These are phyloP conservation scores for Camelina neglecta DNA, from an alignment of 345 rosid species.

Conservation along the genomic window DNA sequence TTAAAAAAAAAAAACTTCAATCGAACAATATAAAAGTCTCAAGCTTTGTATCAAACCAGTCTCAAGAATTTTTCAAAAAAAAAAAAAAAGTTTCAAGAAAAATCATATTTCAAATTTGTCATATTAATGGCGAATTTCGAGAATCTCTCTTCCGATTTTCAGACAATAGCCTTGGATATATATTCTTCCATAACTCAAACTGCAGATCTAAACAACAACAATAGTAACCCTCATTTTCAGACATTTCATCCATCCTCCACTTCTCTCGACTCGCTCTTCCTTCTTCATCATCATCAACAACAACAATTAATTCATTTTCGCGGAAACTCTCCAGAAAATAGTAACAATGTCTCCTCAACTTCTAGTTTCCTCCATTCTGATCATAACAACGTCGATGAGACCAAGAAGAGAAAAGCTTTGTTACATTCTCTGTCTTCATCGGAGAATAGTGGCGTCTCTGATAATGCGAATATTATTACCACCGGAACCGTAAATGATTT, in stretches of 20 bases:
- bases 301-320: constrained; percentile 44
- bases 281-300: constrained; percentile 44
- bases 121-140: constrained; percentile 40
- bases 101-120: constrained; percentile 5
- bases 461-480: constrained; percentile 24
- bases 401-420: constrained; percentile 48
- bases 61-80: background rate
- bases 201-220: constrained; percentile 43
- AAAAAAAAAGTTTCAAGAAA: constrained; percentile 10
- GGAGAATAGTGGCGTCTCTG: constrained; percentile 44
- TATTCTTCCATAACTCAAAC: constrained; percentile 45
- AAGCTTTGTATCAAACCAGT: constrained; percentile 27
- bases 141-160: constrained; percentile 37
- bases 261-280: constrained; percentile 48
- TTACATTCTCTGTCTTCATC: constrained; percentile 51
- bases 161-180: constrained; percentile 39
- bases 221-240: constrained; percentile 42
- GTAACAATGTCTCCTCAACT: constrained; percentile 29
- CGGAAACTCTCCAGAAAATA: constrained; percentile 34
- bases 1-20: background rate
- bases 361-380: constrained; percentile 41
- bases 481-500: constrained; percentile 40
- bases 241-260: constrained; percentile 44
- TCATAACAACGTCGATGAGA: constrained; percentile 35
- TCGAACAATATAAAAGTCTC: constrained; percentile 32